phyloP scores from a whole-genome alignment of 1,284 basidiomycete genomes.

The Sphagnurus paluster region DNA sequence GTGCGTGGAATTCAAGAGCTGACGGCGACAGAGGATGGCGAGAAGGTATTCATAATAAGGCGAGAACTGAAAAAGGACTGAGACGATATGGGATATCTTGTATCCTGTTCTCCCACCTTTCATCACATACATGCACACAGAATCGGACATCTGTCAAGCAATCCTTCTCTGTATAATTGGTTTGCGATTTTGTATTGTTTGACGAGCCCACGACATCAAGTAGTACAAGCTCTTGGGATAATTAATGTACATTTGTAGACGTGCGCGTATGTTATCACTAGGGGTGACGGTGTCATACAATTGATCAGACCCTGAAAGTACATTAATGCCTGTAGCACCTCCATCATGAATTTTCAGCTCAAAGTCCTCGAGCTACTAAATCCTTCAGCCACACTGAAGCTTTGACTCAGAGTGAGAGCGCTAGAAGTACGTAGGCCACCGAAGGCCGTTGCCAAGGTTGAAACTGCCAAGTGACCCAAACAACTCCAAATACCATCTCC shows the following conservation, averaged over 20 bases:
- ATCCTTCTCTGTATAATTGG: slow-evolving; percentile 9
- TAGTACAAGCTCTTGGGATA: neutral
- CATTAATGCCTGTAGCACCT: too few species aligned
- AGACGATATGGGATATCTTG: slow-evolving; percentile 15
- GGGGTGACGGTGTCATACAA: neutral
- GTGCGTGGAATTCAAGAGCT: slow-evolving; percentile 64
- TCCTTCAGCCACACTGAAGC: too few species aligned
- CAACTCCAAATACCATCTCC: slow-evolving; percentile 27
- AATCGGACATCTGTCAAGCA: slow-evolving; percentile 21
- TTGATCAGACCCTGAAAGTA: neutral
- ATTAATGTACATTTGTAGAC: slow-evolving; percentile 18
- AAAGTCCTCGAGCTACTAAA: too few species aligned
- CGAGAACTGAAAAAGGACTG: slow-evolving; percentile 69
- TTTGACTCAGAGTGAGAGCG: neutral
- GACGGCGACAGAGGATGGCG: slow-evolving; percentile 55
- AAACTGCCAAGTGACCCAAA: slow-evolving; percentile 34
- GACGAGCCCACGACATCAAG: neutral
- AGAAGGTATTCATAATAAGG: slow-evolving; percentile 72
- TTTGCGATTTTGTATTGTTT: neutral
- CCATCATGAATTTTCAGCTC: too few species aligned
- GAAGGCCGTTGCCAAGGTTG: slow-evolving; percentile 11
- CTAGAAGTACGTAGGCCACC: neutral
- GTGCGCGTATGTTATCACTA: slow-evolving; percentile 1
- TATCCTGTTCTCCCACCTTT: slow-evolving; percentile 21
- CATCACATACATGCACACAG: slow-evolving; percentile 22